Conservation (phyloP, 2,329 filamentous ascomycete species). For the Epichloe festucae region DNA sequence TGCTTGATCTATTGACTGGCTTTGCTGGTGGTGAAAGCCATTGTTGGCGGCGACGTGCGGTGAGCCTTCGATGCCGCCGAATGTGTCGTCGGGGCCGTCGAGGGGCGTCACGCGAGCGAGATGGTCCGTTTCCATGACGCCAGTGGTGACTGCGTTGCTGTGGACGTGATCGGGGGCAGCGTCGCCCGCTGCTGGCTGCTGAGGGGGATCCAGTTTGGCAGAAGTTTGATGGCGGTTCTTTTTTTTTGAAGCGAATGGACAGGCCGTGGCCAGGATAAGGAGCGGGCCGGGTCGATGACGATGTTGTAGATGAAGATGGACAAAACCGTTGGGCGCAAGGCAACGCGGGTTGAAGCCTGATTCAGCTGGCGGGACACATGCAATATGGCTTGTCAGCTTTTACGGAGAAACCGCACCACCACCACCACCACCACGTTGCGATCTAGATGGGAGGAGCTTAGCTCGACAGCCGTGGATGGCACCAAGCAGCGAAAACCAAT, state of each 20-base stretch:
- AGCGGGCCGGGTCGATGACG: not conserved
- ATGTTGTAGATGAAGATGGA: not conserved
- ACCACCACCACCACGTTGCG: not conserved
- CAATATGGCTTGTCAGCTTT: conserved; percentile 3
- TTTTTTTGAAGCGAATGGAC: conserved; percentile 3
- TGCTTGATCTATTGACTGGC: conserved; percentile 37
- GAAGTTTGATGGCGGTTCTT: conserved; percentile 6
- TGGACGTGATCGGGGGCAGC: conserved; percentile 10
- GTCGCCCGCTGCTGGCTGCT: conserved; percentile 15
- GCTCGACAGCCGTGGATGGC: not conserved
- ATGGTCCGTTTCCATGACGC: conserved; percentile 33
- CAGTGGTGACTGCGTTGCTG: conserved; percentile 31
- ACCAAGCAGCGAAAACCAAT: not conserved
- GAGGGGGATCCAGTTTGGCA: conserved; percentile 40
- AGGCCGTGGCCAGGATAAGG: conserved; percentile 5
- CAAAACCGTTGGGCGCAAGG: conserved; percentile 9
- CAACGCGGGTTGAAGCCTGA: not conserved
- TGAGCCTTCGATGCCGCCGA: conserved; percentile 36
- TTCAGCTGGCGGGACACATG: conserved; percentile 4
- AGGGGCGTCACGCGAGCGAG: conserved; percentile 12
- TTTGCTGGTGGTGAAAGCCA: conserved; percentile 30
- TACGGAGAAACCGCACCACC: not conserved
- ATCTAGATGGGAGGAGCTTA: not conserved
- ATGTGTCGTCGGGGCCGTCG: conserved; percentile 34
- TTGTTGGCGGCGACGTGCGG: conserved; percentile 26